Conservation (phyloP, 2,329 filamentous ascomycete species). For the Rutstroemia sp. region DNA sequence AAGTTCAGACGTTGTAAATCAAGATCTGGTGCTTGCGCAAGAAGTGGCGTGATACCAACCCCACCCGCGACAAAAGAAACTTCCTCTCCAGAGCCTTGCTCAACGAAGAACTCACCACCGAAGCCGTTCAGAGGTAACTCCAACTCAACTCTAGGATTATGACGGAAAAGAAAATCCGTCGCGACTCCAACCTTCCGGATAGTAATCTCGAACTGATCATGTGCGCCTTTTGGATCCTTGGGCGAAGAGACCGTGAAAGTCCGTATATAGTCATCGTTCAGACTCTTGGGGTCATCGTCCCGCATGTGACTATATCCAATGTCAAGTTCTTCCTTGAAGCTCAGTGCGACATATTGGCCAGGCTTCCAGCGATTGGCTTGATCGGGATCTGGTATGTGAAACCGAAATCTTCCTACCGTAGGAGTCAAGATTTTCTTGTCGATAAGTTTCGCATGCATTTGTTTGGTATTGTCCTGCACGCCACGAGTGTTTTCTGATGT, state of each 20-base stretch:
- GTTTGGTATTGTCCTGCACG: constrained; percentile 9
- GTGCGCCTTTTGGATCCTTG: constrained; percentile 13
- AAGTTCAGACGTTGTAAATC: constrained; percentile 42
- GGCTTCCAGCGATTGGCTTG: constrained; percentile 45
- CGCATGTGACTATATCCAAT: constrained; percentile 77
- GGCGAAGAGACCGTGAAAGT: constrained; percentile 73
- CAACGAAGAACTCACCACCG: constrained; percentile 54
- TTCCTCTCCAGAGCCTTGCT: constrained; percentile 22
- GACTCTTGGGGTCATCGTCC: constrained; percentile 66
- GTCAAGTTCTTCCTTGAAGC: constrained; percentile 62
- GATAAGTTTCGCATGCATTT: constrained; percentile 45
- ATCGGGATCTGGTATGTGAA: constrained; percentile 37
- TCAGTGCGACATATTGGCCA: constrained; percentile 72
- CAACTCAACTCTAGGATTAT: constrained; percentile 45
- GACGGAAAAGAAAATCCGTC: constrained; percentile 56
- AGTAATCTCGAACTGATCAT: constrained; percentile 58
- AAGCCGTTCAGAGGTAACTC: constrained; percentile 66
- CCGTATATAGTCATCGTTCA: constrained; percentile 79
- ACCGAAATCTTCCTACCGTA: constrained; percentile 58
- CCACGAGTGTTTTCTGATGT: constrained; percentile 42
- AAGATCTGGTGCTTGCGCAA: constrained; percentile 58
- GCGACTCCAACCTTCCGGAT: constrained; percentile 61
- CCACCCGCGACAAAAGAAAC: constrained; percentile 66
- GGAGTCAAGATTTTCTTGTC: constrained; percentile 55
- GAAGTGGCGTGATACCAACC: constrained; percentile 74